Evolutionary conservation across 2,329 filamentous ascomycete species (phyloP), one percentile per base, ranked within the genome.

Genomic region (Phialophora chinensis): DNA sequence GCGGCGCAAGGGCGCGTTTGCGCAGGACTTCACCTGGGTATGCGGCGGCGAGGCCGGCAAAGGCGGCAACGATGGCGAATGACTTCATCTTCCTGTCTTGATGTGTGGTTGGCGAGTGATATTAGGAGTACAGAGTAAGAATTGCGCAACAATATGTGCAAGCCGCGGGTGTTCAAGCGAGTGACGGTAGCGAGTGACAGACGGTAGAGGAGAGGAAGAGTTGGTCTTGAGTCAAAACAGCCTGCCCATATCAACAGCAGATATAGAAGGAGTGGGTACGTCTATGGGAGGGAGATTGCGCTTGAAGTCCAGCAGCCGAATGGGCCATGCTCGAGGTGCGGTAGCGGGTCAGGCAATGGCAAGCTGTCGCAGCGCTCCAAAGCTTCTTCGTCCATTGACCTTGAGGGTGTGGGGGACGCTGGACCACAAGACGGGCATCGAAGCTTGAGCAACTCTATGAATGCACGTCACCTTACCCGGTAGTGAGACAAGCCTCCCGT

Each of bases 41-140:
- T 55, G 81, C 82, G 69, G 82, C 80, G 62, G 79, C 77, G 52
- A 79, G 77, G 49, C 75, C 74, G 68, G 78, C 74, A 27, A 82
- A 76, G 60, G 78, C 77, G 53, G 79, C 75, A 52, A 79, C 63
- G 55, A 77, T 73, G 65, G 76, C 69, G 66, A 81, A 71, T 58
- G 74, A 75, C 72, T 77, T 80, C 79, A 82, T 82, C 49, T 72
- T 78, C 50, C n/a, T 55, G 57, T 55, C 27, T 31, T 61, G 49
- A n/a, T 23, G 58, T 44, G 17, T n/a, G 35, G 54, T 54, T 29
- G 44, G 29, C 35, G 38, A n/a, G 38, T 44, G 17, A 8, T 57
- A 35, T 35, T 5, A 62, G 52, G 59, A 59, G 14, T 47, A 47
- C 47, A n/a, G 20, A 42, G 25, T 14, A 49, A 38, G 33, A 44